Conservation (phyloP, 2,329 filamentous ascomycete species). For the Achaetomium macrosporum region DNA sequence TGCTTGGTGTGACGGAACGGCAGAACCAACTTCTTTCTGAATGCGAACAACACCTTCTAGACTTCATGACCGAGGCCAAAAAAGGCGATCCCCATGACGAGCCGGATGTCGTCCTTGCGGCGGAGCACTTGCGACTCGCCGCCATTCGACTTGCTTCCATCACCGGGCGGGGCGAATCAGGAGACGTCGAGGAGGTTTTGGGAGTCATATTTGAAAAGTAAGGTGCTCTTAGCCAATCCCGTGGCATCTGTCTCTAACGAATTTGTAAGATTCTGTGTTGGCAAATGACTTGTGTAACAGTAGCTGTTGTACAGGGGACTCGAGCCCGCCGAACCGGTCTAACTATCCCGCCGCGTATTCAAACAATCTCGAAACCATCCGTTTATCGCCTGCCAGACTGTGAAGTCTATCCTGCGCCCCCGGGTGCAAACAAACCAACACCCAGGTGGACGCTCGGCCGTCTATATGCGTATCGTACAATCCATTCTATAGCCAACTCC, state of each 20-base stretch:
- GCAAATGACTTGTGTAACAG: constrained; percentile 32
- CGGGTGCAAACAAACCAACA: neutral
- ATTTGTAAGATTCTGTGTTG: constrained; percentile 40
- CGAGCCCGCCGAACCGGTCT: neutral
- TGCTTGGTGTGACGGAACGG: constrained; percentile 83
- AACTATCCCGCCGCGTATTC: neutral
- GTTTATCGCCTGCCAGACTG: neutral
- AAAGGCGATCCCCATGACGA: constrained; percentile 36
- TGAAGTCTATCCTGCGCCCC: neutral
- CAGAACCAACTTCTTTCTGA: constrained; percentile 74
- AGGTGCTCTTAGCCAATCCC: constrained; percentile 27
- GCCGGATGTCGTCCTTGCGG: constrained; percentile 81
- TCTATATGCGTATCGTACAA: constrained; percentile 3
- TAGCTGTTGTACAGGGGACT: constrained; percentile 10
- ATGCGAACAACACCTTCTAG: constrained; percentile 65
- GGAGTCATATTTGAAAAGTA: constrained; percentile 98
- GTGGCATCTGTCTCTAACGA: constrained; percentile 7
- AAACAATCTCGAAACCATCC: neutral
- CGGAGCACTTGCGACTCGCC: constrained; percentile 78
- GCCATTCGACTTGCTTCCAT: constrained; percentile 78
- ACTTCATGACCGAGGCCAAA: constrained; percentile 61
- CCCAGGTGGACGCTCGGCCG: neutral
- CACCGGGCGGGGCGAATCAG: constrained; percentile 75
- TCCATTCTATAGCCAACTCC: neutral
- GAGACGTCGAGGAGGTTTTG: constrained; percentile 91